These are phyloP conservation scores for Neurospora sp. DNA, from an alignment of 2,329 filamentous ascomycete species.

Conservation along the genomic window DNA sequence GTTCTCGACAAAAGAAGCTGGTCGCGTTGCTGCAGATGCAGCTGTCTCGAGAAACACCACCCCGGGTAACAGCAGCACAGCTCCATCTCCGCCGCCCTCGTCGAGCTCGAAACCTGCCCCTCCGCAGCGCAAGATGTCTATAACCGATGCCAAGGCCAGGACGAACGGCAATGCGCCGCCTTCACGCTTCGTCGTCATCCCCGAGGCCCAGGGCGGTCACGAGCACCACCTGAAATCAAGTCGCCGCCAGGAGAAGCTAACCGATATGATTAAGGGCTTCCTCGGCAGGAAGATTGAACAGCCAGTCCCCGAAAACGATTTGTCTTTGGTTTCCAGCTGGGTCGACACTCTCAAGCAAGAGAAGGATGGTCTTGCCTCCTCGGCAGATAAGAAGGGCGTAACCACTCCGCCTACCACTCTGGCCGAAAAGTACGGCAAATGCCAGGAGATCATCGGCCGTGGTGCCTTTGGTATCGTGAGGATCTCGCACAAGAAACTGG, in stretches of 20 bases:
- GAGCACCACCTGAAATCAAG: conserved; percentile 83
- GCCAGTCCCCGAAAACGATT: conserved; percentile 60
- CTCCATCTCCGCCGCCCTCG: conserved; percentile 15
- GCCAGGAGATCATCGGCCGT: conserved; percentile 90
- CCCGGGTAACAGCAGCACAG: conserved; percentile 2
- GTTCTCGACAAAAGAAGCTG: conserved; percentile 49
- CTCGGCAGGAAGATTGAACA: conserved; percentile 79
- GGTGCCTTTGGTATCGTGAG: conserved; percentile 96
- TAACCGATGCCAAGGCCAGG: conserved; percentile 31
- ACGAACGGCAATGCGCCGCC: conserved; percentile 21
- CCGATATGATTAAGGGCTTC: conserved; percentile 80
- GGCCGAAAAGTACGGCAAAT: conserved; percentile 96
- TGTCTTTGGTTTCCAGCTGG: conserved; percentile 92
- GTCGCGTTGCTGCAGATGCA: conserved; percentile 26
- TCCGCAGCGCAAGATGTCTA: conserved; percentile 33
- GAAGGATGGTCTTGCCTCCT: conserved; percentile 60
- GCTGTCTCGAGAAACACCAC: conserved; percentile 12
- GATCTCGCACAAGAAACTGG: conserved; percentile 91
- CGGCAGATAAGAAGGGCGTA: conserved; percentile 61
- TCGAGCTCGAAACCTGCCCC: conserved; percentile 27
- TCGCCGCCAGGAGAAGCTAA: conserved; percentile 87
- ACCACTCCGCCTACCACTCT: conserved; percentile 67
- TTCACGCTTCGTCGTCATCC: conserved; percentile 41
- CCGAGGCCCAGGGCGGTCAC: conserved; percentile 57
- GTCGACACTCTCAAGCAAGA: conserved; percentile 87